A percentile compares a stretch with the other conserved stretches of the same genome.
Evolutionary conservation across 2,329 filamentous ascomycete genomes (phyloP).

Genomic region (Cryphonectria parasitica): DNA sequence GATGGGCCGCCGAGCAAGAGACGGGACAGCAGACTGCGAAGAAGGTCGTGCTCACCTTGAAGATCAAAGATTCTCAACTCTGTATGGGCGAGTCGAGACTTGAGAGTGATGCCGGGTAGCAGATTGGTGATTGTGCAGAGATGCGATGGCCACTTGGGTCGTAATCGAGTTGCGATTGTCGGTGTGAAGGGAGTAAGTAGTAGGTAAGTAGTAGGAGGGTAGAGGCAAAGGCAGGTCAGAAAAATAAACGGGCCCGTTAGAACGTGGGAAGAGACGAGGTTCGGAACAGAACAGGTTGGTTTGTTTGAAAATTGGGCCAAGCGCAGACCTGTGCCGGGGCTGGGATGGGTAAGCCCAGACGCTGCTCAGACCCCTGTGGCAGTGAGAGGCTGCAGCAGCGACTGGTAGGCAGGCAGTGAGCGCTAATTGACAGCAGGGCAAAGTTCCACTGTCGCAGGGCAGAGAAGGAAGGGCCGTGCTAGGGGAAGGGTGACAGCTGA

Average conservation of each 20-base stretch:
- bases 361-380: neutral
- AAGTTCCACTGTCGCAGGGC: neutral
- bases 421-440: conserved; percentile 3
- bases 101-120: conserved; percentile 19
- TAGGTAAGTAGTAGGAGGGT: conserved; percentile 18
- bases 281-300: conserved; percentile 28
- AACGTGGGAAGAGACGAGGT: conserved; percentile 7
- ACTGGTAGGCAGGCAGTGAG: neutral
- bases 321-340: conserved; percentile 5
- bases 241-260: conserved; percentile 30
- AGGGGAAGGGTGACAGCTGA: neutral
- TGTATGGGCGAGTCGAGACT: conserved; percentile 20
- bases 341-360: neutral
- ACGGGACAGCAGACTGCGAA: conserved; percentile 12
- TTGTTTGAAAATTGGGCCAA: conserved; percentile 7
- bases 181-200: conserved; percentile 30
- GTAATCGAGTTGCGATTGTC: conserved; percentile 27
- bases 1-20: conserved; percentile 3
- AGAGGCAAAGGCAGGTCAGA: conserved; percentile 23
- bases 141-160: conserved; percentile 21
- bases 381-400: neutral
- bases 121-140: conserved; percentile 20
- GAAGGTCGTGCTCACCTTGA: conserved; percentile 22
- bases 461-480: neutral
- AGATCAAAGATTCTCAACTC: conserved; percentile 24